phyloP scores from a whole-genome alignment of 2,329 filamentous ascomycete genomes.

The Seiridium cupressi region DNA sequence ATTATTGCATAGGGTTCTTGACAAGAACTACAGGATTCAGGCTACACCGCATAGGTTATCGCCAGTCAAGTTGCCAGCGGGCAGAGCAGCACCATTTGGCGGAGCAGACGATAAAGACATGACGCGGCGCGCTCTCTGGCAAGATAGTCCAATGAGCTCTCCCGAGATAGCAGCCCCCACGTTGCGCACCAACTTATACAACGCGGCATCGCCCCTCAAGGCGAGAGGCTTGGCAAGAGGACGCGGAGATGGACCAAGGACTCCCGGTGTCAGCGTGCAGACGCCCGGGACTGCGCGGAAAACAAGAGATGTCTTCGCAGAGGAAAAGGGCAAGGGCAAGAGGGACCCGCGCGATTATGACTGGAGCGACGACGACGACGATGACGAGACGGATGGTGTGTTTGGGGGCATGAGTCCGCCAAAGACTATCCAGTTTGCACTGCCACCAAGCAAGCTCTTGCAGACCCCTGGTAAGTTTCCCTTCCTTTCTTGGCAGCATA shows the following conservation, averaged over 20 bases:
- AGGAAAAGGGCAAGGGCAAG: slow-evolving; percentile 25
- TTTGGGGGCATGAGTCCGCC: slow-evolving; percentile 82
- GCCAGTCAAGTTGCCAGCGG: slow-evolving; percentile 24
- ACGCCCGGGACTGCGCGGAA: slow-evolving; percentile 62
- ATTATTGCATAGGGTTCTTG: slow-evolving; percentile 84
- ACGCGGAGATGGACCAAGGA: slow-evolving; percentile 53
- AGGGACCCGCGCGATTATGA: slow-evolving; percentile 52
- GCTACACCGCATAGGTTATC: slow-evolving; percentile 74
- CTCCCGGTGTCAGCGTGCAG: slow-evolving; percentile 82
- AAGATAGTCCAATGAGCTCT: slow-evolving; percentile 65
- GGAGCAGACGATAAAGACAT: slow-evolving; percentile 29
- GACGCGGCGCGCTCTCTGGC: slow-evolving; percentile 39
- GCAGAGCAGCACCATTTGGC: slow-evolving; percentile 16
- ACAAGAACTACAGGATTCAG: slow-evolving; percentile 93
- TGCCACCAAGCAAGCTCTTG: slow-evolving; percentile 73
- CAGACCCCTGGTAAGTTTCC: slow-evolving; percentile 70
- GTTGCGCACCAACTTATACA: slow-evolving; percentile 81
- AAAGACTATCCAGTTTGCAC: slow-evolving; percentile 85
- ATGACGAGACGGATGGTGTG: slow-evolving; percentile 53
- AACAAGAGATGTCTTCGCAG: slow-evolving; percentile 47
- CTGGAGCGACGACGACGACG: slow-evolving; percentile 75
- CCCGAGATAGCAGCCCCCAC: slow-evolving; percentile 80
- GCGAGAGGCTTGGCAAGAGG: slow-evolving; percentile 39
- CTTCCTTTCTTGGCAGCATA: neutral
- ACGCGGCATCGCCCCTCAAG: slow-evolving; percentile 59